Percentiles rank a stretch among this genome's conserved stretches.
phyloP scores from a whole-genome alignment of 2,329 filamentous ascomycete genomes.

The Chaetoscypha palmicola region DNA sequence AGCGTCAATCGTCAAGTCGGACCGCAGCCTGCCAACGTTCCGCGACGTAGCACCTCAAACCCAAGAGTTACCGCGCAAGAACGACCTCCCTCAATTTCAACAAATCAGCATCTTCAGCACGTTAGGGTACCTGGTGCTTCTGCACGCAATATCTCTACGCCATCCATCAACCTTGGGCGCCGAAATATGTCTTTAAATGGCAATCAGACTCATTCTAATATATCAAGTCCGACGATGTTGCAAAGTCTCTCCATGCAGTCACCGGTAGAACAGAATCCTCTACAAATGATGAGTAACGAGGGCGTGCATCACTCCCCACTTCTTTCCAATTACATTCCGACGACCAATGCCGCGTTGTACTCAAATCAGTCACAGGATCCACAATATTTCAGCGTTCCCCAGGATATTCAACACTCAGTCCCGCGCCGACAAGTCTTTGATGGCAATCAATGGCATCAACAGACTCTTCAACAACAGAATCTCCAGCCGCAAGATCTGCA shows the following conservation, averaged over 20 bases:
- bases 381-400: too few relatives aligned
- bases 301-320: too few relatives aligned
- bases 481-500: conserved; percentile 1
- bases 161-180: neutral
- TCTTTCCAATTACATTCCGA: too few relatives aligned
- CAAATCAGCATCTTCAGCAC: neutral
- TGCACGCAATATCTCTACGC: neutral
- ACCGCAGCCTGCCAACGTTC: neutral
- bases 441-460: conserved; percentile 7
- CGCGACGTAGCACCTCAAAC: neutral
- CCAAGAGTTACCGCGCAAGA: neutral
- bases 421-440: too few relatives aligned
- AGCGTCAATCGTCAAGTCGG: neutral
- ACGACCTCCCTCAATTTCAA: neutral
- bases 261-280: conserved; percentile 21
- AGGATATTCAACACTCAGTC: too few relatives aligned
- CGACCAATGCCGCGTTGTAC: too few relatives aligned
- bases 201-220: conserved; percentile 10
- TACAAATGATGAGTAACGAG: too few relatives aligned
- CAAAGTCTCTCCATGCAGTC: conserved; percentile 24
- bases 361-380: too few relatives aligned
- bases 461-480: conserved; percentile 3
- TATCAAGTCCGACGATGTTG: conserved; percentile 19
- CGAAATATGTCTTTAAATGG: too few relatives aligned
- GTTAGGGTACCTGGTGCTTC: too few relatives aligned